Evolutionary conservation across 768 basidiomycete species (phyloP).

Genomic region (Tubosaeta brunneosetosa): DNA sequence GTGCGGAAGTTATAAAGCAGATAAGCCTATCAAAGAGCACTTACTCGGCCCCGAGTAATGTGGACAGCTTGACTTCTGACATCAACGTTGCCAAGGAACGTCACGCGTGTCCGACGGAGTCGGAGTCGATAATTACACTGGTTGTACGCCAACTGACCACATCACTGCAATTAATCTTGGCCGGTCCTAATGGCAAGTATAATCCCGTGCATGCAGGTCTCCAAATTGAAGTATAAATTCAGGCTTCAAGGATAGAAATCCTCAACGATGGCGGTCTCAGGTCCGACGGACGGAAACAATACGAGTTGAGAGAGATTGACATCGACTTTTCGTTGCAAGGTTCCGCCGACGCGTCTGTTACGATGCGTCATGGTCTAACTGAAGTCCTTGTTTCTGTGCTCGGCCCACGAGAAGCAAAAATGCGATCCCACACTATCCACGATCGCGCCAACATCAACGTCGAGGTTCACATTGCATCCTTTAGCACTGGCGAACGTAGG

Average conservation of each 20-base stretch:
- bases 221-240: neutral
- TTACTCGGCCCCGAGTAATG: neutral
- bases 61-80: neutral
- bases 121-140: too few relatives aligned
- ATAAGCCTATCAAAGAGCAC: neutral
- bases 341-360: conserved; percentile 80
- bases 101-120: too few relatives aligned
- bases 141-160: too few relatives aligned
- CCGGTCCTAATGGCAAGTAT: neutral
- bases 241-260: conserved; percentile 62
- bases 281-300: conserved; percentile 89
- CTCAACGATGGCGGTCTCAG: conserved; percentile 84
- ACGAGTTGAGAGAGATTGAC: conserved; percentile 77
- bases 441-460: conserved; percentile 89
- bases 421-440: conserved; percentile 74
- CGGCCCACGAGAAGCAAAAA: conserved; percentile 86
- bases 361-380: conserved; percentile 85
- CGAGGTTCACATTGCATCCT: conserved; percentile 81
- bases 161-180: too few relatives aligned
- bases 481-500: conserved; percentile 77
- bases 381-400: conserved; percentile 84
- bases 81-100: too few relatives aligned
- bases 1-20: neutral
- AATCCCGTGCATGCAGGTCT: neutral
- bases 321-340: conserved; percentile 75